Percentiles rank a stretch among this genome's conserved stretches.
Conservation (phyloP, 2,329 filamentous ascomycete species). For the Chaetomiaceae sp. region DNA sequence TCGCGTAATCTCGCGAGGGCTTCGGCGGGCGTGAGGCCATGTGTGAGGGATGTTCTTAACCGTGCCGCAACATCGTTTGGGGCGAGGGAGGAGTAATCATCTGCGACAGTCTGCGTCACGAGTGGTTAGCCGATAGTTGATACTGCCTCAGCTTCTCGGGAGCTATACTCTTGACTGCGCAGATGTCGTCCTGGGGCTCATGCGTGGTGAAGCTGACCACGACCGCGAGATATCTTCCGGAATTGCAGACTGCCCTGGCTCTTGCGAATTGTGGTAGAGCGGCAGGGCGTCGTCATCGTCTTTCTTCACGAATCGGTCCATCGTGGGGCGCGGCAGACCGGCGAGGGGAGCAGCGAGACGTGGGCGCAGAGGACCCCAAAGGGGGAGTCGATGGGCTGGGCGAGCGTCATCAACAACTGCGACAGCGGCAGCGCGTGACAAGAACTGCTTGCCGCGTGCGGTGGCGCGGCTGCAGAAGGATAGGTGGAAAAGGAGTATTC, state of each 20-base stretch:
- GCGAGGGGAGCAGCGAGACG: constrained; percentile 4
- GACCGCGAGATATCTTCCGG: constrained; percentile 29
- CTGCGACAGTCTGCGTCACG: constrained; percentile 44
- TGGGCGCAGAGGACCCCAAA: constrained; percentile 21
- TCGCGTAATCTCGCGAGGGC: constrained; percentile 72
- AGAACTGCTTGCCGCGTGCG: background rate
- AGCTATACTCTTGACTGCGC: constrained; percentile 48
- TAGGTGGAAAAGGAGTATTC: background rate
- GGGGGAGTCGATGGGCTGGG: constrained; percentile 14
- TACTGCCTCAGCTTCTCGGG: background rate
- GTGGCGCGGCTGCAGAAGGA: background rate
- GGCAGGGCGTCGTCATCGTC: constrained; percentile 32
- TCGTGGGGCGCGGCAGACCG: constrained; percentile 5
- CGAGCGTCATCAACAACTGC: constrained; percentile 20
- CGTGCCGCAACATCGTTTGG: constrained; percentile 70
- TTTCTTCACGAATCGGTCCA: constrained; percentile 25
- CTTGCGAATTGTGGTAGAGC: constrained; percentile 29
- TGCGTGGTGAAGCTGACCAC: constrained; percentile 29
- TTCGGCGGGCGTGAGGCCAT: constrained; percentile 75
- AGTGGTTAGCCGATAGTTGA: constrained; percentile 17
- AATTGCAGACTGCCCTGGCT: constrained; percentile 26
- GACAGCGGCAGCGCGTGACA: background rate
- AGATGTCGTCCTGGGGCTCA: constrained; percentile 45
- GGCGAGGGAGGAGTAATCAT: constrained; percentile 62
- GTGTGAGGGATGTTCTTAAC: constrained; percentile 73